phyloP scores from a whole-genome alignment of 2,329 filamentous ascomycete species.

The Myriosclerotinia curreyana region DNA sequence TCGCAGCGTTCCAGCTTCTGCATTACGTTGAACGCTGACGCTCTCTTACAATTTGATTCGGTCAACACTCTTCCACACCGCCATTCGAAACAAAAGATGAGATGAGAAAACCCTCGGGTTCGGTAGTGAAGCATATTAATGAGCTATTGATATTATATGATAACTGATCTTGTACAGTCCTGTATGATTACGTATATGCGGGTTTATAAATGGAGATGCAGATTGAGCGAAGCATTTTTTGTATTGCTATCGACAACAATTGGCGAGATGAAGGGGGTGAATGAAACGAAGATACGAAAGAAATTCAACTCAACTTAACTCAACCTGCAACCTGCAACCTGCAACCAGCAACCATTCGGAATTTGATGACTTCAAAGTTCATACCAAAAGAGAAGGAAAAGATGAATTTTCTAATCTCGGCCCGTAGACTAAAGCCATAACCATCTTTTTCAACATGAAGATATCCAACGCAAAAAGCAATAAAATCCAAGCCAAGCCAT shows the following conservation, averaged over 20 bases:
- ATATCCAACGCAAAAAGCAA: constrained; percentile 12
- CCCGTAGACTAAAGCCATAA: constrained; percentile 7
- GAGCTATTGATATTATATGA: background rate
- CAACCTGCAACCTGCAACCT: too few relatives aligned
- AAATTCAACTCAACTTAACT: constrained; percentile 6
- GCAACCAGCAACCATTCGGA: background rate
- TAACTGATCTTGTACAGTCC: constrained; percentile 6
- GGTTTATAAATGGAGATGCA: background rate
- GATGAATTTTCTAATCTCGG: background rate
- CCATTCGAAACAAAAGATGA: constrained; percentile 17
- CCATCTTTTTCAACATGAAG: background rate
- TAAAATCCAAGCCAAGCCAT: constrained; percentile 13
- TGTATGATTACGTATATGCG: background rate
- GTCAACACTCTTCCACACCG: constrained; percentile 15
- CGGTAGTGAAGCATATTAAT: constrained; percentile 11
- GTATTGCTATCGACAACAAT: background rate
- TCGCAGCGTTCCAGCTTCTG: constrained; percentile 18
- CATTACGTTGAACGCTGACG: constrained; percentile 21
- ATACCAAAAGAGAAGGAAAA: constrained; percentile 1
- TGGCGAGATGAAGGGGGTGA: constrained; percentile 16
- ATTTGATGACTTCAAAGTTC: constrained; percentile 9
- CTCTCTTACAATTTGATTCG: constrained; percentile 13
- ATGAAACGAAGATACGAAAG: background rate
- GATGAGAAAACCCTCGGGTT: constrained; percentile 1
- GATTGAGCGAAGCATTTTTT: background rate